Evolutionary conservation across 2,329 filamentous ascomycete species (phyloP), one percentile per base, ranked within the genome.

Genomic region (Periglandula ipomoeae): DNA sequence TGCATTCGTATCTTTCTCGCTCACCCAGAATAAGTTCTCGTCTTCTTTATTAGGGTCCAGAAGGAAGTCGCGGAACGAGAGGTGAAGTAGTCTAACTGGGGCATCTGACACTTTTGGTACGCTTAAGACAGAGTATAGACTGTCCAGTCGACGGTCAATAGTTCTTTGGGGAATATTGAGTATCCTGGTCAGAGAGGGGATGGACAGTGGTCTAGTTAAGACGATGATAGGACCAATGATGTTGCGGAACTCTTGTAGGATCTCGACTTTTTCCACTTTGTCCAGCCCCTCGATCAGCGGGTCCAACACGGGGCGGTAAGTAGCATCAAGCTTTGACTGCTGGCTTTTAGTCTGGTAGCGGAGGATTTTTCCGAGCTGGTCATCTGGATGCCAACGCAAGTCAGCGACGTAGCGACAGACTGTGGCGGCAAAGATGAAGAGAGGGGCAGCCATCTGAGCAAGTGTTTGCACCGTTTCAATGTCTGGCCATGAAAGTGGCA

Each of bases 51-150:
- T 13, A 23, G 43, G 43, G n/a, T 45, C 43, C 30, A 45, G 19
- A 19, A 46, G 44, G 32, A 46, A 24, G 17, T 46, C 44, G 10
- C 44, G 44, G 24, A 46, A 46, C 11, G 44, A 38, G 11, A 39
- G 44, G 17, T 46, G 44, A 3, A 38, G 34, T 19, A 30, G 10
- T 39, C 34, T 24, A 9, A 46, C 23, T 38, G 32, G 34, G 10
- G 22, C 17, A 19, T 37, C 30, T 9, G 17, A 45, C 19, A 15
- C 8, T 15, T 45, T 27, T 15, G 43, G 42, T 10, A 45, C 27
- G 20, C 26, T 22, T 19, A 45, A 35, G 8, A 45, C 43, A 6
- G 43, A 9, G 20, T 8, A 15, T 10, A 45, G 19, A 13, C 15
- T n/a, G 4, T 26, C 30, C n/a, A 35, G n/a, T 8, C 30, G 26